These are phyloP conservation scores for Gryganskiella cystojenkinii DNA, from an alignment of 192 early-diverging fungal species.

Conservation along the genomic window DNA sequence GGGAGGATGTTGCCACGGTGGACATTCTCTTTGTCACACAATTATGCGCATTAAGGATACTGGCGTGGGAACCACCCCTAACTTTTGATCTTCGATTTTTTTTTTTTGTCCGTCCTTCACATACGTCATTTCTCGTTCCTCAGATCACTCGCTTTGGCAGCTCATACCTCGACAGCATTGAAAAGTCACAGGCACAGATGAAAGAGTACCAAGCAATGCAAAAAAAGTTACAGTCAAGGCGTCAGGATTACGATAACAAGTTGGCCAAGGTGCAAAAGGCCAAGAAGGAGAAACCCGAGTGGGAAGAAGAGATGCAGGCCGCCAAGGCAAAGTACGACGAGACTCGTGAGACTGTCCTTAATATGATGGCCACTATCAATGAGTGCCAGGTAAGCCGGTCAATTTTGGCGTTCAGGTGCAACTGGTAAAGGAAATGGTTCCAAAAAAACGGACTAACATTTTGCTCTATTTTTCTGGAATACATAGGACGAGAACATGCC, in stretches of 20 bases:
- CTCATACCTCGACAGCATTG: slow-evolving; percentile 34
- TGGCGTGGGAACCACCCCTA: too few relatives aligned
- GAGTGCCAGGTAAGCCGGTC: slow-evolving; percentile 76
- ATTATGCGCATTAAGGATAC: too few relatives aligned
- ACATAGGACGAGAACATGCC: slow-evolving; percentile 39
- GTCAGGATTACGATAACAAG: slow-evolving; percentile 95
- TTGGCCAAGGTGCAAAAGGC: slow-evolving; percentile 86
- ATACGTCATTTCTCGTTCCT: too few relatives aligned
- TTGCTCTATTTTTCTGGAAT: not conserved
- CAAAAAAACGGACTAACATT: not conserved
- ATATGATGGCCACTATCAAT: slow-evolving; percentile 85
- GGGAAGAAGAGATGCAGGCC: slow-evolving; percentile 90
- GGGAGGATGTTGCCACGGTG: too few relatives aligned
- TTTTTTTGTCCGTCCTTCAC: not conserved
- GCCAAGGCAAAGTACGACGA: slow-evolving; percentile 96
- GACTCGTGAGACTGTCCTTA: slow-evolving; percentile 77
- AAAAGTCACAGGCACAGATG: slow-evolving; percentile 47
- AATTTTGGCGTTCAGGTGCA: not conserved
- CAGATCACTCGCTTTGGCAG: slow-evolving; percentile 42
- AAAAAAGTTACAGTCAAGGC: slow-evolving; percentile 88
- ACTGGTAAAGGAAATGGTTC: not conserved
- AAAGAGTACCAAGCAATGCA: slow-evolving; percentile 65
- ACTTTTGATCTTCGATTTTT: not conserved
- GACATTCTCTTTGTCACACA: too few relatives aligned
- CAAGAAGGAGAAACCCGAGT: slow-evolving; percentile 91